Evolutionary conservation across 306 rosid species (phyloP).

Genomic region (Trifolium fragiferum): DNA sequence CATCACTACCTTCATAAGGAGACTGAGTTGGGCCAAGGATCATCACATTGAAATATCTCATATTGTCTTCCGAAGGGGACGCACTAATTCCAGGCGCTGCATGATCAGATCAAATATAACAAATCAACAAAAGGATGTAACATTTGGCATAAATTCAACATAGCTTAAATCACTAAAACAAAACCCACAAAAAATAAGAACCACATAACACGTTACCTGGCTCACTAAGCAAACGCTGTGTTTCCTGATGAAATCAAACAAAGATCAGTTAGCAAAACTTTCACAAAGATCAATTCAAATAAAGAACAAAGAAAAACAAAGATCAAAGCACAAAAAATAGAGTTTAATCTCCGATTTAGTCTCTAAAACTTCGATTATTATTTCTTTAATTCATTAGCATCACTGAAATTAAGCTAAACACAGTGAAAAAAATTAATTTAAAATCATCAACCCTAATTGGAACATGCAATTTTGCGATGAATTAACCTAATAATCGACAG

Average conservation of each 20-base stretch:
- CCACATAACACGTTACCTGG: conserved; percentile 61
- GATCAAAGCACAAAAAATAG: conserved; percentile 3
- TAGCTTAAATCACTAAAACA: not conserved
- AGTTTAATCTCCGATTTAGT: conserved; percentile 7
- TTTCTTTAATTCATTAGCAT: not conserved
- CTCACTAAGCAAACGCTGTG: conserved; percentile 98
- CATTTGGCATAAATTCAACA: not conserved
- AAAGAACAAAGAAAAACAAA: conserved; percentile 11
- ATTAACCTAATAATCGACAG: conserved; percentile 7
- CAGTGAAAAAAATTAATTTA: not conserved
- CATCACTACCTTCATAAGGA: conserved; percentile 90
- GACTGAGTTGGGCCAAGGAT: conserved; percentile 99
- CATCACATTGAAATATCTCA: conserved; percentile 98
- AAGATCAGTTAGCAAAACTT: conserved; percentile 23
- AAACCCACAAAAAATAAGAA: not conserved
- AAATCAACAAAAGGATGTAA: conserved; percentile 7
- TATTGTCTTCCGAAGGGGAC: conserved; percentile 94
- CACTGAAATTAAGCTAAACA: conserved; percentile 26
- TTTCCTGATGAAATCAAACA: conserved; percentile 70
- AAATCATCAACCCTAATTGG: conserved; percentile 5
- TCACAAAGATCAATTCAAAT: conserved; percentile 30
- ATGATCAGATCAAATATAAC: conserved; percentile 44
- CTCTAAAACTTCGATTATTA: not conserved
- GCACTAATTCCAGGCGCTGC: conserved; percentile 99
- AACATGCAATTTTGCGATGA: not conserved